Base-by-base conservation (phyloP, 345 rosid species). In the Sisymbrium irio region DNA sequence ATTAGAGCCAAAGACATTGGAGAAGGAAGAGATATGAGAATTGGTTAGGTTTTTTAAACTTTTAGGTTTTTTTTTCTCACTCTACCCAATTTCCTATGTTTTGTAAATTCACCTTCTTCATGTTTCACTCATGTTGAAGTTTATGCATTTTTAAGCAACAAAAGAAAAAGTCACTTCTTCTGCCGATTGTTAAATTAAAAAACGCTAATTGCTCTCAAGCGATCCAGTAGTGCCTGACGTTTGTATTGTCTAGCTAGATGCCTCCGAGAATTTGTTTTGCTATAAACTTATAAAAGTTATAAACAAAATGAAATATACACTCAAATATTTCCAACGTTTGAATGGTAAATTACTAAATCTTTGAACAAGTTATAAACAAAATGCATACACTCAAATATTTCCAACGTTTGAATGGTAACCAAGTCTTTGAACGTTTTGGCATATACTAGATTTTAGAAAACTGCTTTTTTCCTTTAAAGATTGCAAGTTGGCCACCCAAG, bases 401-500 rank as follows among this genome's bases (percentile, higher is more conserved):
- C 20, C 5, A 17, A 57, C 41, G n/a, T 57, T 9, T 35, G 3
- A 35, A 35, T 35, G 27, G 40, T 57, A 57, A 10, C 9, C 36
- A 2, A 58, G 27, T 18, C 41, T 58, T 18, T 10, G 63, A 58
- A 36, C 15, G 44, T 18, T 57, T 33, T 18, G 17, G 28, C 63
- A 36, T 36, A 10, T 50, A 22, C 47, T 19, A 25, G 28, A 39
- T 67, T 67, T 51, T 25, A 27, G 35, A 66, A 58, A 44, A 27
- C 51, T 42, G n/a, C 5, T 20, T 42, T 44, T 44, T 50, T 36
- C 35, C 14, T 65, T 9, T 20, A 20, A 9, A 65, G 46, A 65
- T 49, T 65, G 19, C 36, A 65, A 13, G 58, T 35, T 67, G 40
- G 62, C 62, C 49, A 51, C 72, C 62, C 25, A 67, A 67, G 47